Evolutionary conservation across 2,329 filamentous ascomycete genomes (phyloP), one percentile per base, ranked within the genome.

Genomic region (Gnomoniopsis sp.): DNA sequence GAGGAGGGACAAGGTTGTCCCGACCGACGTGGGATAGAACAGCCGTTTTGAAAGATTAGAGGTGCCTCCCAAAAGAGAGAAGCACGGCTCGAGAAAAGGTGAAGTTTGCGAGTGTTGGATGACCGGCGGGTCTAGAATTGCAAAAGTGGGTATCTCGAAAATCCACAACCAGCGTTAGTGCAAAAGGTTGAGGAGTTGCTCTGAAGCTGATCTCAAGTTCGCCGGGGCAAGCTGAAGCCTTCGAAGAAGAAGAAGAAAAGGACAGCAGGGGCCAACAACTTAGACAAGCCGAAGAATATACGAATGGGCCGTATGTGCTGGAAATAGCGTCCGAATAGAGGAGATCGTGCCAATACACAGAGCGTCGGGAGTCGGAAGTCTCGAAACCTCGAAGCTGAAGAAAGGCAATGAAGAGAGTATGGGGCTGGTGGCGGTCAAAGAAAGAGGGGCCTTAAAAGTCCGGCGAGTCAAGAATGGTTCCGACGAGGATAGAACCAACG

Each of bases 1-100:
- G 89, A 82, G 88, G 88, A 78, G 88, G 90, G 88, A 91, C 87
- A 80, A 90, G 85, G 75, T 82, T 88, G 89, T 93, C 90, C 90
- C 88, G 86, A 79, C 85, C 79, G 75, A 81, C 80, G 76, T 88
- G 86, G 75, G 88, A 89, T 80, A 91, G 79, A 73, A 90, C 86
- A 81, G 89, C 89, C 89, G 89, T 93, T 84, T 84, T 92, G 88
- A 82, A 77, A 66, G 71, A 84, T 81, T 79, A 78, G 74, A 80
- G 82, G 84, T 81, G 82, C 81, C 75, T 50, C 46, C 60, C 68
- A 72, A 64, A 53, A 58, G 64, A 48, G 41, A 68, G 68, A 78
- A 81, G 79, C 81, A 83, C 79, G 77, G 71, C 69, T 66, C 44
- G 38, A 65, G 62, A 62, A 63, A 59, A 61, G 59, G 62, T 63